phyloP scores from a whole-genome alignment of 176 grass and related monocot genomes.

The maize (Zea mays) region DNA sequence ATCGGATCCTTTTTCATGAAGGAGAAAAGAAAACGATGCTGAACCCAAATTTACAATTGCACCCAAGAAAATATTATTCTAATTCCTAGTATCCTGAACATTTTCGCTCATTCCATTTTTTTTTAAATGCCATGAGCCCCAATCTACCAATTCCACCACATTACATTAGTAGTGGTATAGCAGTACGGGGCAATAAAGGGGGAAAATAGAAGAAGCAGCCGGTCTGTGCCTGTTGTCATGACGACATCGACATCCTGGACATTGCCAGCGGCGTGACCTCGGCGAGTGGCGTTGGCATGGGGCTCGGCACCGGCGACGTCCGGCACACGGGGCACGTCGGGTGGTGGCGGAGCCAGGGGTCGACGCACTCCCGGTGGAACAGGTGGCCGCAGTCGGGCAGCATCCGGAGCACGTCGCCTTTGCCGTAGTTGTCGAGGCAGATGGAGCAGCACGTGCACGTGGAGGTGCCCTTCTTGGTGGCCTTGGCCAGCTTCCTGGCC shows the following conservation, averaged over 20 bases:
- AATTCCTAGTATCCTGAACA: conserved; percentile 19
- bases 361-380: conserved; percentile 81
- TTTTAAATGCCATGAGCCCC: background rate
- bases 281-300: conserved; percentile 73
- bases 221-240: conserved; percentile 4
- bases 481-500: conserved; percentile 42
- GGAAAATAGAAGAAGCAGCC: conserved; percentile 31
- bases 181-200: background rate
- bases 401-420: conserved; percentile 72
- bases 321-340: conserved; percentile 93
- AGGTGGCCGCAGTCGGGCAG: conserved; percentile 85
- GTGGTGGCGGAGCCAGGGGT: conserved; percentile 76
- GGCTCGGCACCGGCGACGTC: conserved; percentile 78
- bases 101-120: conserved; percentile 11
- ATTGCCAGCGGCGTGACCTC: conserved; percentile 60
- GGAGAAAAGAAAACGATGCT: background rate
- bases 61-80: conserved; percentile 29
- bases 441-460: conserved; percentile 79
- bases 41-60: conserved; percentile 44
- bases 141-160: background rate
- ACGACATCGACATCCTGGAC: conserved; percentile 29
- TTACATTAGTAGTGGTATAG: background rate
- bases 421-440: conserved; percentile 77
- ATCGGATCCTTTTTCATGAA: background rate
- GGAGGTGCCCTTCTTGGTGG: conserved; percentile 34